Base-by-base conservation (phyloP, 352 stramenopile species). In the Phytophthora foliorum region DNA sequence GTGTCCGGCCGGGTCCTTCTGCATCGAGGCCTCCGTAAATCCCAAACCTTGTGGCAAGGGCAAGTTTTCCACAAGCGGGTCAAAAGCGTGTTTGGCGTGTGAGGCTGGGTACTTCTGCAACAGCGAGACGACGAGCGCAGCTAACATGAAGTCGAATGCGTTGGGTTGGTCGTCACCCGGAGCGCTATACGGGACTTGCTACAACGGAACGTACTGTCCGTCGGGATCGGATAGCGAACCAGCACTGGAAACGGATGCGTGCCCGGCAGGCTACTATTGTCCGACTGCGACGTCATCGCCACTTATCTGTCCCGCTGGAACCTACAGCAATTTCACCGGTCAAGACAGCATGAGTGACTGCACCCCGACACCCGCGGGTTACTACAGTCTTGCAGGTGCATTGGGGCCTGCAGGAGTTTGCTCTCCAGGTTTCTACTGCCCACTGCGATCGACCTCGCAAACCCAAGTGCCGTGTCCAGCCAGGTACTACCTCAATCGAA, bases 181-280 rank as follows among this genome's bases (percentile, higher is more conserved):
- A 7, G 75, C 88, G 9, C 63, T 92, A 1, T 93, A 77, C 45
- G 90, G 90, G 5, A 81, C 81, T 13, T 97, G 90, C 55, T 97
- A 96, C 70, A 96, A 96, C 38, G 90, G 90, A 22, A 95, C 88
- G 16, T 96, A 95, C 59, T 98, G 92, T 49, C 81, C 87, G 2
- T 25, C 62, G 10, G 88, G 90, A 4, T 90, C 74, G 6, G 86
- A 83, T 24, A 80, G 80, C 17, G 90, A 95, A 65, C 90, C 91
- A 14, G 85, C 77, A 14, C 67, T 97, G 3, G 73, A 84, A 32
- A 64, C 74, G 6, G 84, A 97, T 67, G 80, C 89, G 0, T 97
- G 91, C 71, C 89, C 89, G n/a, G 49, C 62, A n/a, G 91, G 82
- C 0, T 92, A 92, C 56, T 96, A 89, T 34, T 97, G 92, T 49